Percentiles rank a stretch among this genome's conserved stretches.
phyloP scores from a whole-genome alignment of 2,329 filamentous ascomycete species.

The Epichloe gansuensis region DNA sequence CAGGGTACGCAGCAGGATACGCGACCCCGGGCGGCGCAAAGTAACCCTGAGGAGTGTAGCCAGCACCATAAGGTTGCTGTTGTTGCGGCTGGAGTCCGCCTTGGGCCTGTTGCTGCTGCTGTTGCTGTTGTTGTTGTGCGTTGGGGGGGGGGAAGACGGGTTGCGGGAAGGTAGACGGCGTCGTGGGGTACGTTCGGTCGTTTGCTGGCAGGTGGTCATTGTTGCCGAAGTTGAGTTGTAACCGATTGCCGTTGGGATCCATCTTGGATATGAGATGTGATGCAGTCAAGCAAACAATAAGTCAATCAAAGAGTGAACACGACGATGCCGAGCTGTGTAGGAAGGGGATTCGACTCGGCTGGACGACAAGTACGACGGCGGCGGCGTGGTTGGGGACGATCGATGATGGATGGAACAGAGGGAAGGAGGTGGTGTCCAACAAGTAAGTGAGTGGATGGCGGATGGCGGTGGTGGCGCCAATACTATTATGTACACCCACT shows the following conservation, averaged over 20 bases:
- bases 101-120: slow-evolving; percentile 24
- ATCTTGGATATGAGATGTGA: slow-evolving; percentile 18
- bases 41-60: slow-evolving; percentile 37
- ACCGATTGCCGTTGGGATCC: slow-evolving; percentile 46
- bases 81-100: slow-evolving; percentile 16
- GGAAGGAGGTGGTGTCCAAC: background rate
- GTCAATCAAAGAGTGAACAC: no score
- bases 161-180: slow-evolving; percentile 68
- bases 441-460: background rate
- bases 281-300: background rate
- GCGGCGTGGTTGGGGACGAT: no score
- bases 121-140: slow-evolving; percentile 24
- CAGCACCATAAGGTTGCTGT: slow-evolving; percentile 34
- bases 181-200: slow-evolving; percentile 68
- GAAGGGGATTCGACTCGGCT: no score
- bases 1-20: slow-evolving; percentile 33
- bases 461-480: background rate
- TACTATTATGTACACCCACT: background rate
- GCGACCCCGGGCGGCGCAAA: slow-evolving; percentile 49
- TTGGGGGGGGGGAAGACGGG: slow-evolving; percentile 1
- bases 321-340: no score
- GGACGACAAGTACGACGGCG: no score
- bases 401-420: background rate
- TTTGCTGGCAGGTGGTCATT: slow-evolving; percentile 48
- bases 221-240: slow-evolving; percentile 55